Evolutionary conservation across 345 rosid genomes (phyloP), one percentile per base, ranked within the genome.

Genomic region (Sisymbrium altissimum): DNA sequence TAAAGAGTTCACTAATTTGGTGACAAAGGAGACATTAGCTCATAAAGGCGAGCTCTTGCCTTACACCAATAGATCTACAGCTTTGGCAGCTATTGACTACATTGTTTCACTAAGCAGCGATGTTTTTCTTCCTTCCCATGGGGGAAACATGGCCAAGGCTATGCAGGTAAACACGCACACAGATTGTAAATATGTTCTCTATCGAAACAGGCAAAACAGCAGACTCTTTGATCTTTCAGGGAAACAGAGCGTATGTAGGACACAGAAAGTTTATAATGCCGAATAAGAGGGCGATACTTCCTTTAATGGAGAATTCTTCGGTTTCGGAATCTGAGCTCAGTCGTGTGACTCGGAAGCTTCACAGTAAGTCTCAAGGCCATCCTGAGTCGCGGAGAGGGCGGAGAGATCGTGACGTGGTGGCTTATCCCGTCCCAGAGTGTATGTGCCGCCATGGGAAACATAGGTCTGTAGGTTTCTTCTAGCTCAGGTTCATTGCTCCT

Each of bases 61-160:
- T 19, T 86, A 81, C 71, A 9, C 70, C 53, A 85, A 86, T 53
- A 85, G 83, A 66, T 80, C 91, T 38, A 85, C 93, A 9, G 84
- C 87, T 62, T 74, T 89, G 40, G 89, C 93, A 40, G 97, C 93
- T 5, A 64, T 92, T 8, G 96, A 92, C 73, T 91, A 85, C 75
- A 85, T 91, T 3, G 83, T 91, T 36, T 83, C 93, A 17, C 72
- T 89, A 17, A 86, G 82, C 85, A 85, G 96, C 61, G 81, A 89
- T 63, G 86, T 92, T 15, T 92, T 89, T 30, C 44, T 92, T 57
- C 93, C 93, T 46, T 92, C 97, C 10, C 92, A 89, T 68, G 97
- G 97, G 0, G 96, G 97, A 77, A 92, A 92, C 86, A 87, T 92
- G 90, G 97, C 79, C 15, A 78, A 89, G 58, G 73, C 90, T 49